Evolutionary conservation across 768 basidiomycete genomes (phyloP).

Genomic region (Boletus bicolor): DNA sequence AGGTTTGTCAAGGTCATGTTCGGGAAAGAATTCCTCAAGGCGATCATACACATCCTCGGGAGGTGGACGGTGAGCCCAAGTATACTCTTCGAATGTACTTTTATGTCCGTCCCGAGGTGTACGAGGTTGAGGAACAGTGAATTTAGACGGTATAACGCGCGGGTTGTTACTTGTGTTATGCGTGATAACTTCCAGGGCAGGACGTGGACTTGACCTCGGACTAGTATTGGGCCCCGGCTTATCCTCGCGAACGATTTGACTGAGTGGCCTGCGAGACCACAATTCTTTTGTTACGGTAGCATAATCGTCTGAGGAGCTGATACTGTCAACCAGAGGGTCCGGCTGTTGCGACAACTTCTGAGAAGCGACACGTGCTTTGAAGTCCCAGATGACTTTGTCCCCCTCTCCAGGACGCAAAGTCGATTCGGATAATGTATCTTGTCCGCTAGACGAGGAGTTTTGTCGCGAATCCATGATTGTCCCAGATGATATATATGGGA

Average conservation of each 20-base stretch:
- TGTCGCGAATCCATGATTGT: constrained; percentile 27
- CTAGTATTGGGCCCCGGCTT: constrained; percentile 13
- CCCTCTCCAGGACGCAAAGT: constrained; percentile 32
- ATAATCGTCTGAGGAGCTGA: constrained; percentile 28
- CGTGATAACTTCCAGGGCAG: constrained; percentile 31
- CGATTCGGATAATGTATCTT: constrained; percentile 33
- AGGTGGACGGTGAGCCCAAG: constrained; percentile 88
- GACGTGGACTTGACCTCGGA: constrained; percentile 24
- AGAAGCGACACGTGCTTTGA: constrained; percentile 20
- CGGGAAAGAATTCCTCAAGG: constrained; percentile 93
- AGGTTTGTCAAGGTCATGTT: constrained; percentile 93
- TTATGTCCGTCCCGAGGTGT: constrained; percentile 28
- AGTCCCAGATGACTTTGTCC: constrained; percentile 31
- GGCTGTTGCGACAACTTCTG: constrained; percentile 16
- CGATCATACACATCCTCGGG: constrained; percentile 92
- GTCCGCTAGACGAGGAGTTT: constrained; percentile 28
- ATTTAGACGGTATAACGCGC: constrained; percentile 18
- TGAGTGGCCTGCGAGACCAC: constrained; percentile 33
- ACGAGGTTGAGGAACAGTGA: constrained; percentile 25
- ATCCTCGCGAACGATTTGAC: constrained; percentile 26
- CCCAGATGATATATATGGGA: constrained; percentile 27
- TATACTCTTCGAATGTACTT: constrained; percentile 63
- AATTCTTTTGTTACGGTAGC: constrained; percentile 29
- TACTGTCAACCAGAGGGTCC: constrained; percentile 19
- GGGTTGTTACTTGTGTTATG: constrained; percentile 14